Base-by-base conservation (phyloP, 2,329 filamentous ascomycete species). In the Fusarium sp. region DNA sequence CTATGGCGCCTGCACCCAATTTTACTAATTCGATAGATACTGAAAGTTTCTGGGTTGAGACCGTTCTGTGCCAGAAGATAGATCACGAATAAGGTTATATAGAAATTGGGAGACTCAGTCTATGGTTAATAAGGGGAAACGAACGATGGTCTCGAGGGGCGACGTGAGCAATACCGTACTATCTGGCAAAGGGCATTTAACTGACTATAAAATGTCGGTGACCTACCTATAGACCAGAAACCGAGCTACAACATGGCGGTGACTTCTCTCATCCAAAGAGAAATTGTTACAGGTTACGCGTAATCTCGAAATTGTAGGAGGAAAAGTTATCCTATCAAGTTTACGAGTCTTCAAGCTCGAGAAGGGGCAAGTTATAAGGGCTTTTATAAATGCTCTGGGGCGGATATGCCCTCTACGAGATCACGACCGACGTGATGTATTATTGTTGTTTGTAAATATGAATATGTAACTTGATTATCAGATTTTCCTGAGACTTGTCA, bases 401-500 rank as follows among this genome's bases (percentile, higher is more conserved):
- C 1, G 65, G 65, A 1, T 20, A 57, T 7, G 76, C 75, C 3
- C 75, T 72, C 51, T 70, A 2, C 61, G 61, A 53, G 76, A 77
- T 28, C 71, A 78, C 30, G 74, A 76, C 31, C 67, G 78, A 47
- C 9, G 50, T 18, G 75, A 72, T 6, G 48, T 65, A 4, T 72
- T 72, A 4, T 45, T 78, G 10, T 59, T 78, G 1, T 60, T 65
- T 50, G 76, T 77, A n/a, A 59, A 70, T 66, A 11, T 26, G 6
- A 14, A 26, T 13, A 24, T 22, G 14, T 9, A 13, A 24, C 12
- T 48, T 48, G 45, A 18, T 4, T 22, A 33, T 22, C 18, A 6
- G 26, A 9, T 33, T 18, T 26, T 18, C 20, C 30, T 35, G 9
- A 28, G 22, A 13, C 11, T 48, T 15, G 28, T n/a, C 18, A 33